Evolutionary conservation across 2,329 filamentous ascomycete species (phyloP).

Genomic region (Alternaria gaisen): DNA sequence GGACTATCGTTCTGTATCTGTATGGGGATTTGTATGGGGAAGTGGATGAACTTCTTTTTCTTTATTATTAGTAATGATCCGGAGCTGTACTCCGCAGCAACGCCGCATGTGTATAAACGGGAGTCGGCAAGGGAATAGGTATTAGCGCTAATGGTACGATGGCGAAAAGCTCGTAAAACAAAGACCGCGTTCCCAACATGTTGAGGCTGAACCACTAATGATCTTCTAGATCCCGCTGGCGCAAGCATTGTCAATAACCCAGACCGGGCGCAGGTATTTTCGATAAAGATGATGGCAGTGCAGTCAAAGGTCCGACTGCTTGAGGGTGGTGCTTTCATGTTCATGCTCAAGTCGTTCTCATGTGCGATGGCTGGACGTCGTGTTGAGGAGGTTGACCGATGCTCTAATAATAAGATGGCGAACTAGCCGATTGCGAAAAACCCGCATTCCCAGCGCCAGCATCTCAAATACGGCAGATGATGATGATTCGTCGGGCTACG

Average conservation of each 20-base stretch:
- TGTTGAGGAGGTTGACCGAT: background rate
- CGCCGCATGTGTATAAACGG: slow-evolving; percentile 1
- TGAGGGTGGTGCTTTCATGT: background rate
- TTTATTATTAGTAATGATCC: slow-evolving; percentile 9
- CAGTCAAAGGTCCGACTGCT: background rate
- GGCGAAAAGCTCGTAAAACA: slow-evolving; percentile 2
- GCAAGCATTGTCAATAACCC: background rate
- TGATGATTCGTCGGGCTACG: background rate
- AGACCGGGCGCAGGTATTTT: background rate
- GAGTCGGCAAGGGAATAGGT: background rate
- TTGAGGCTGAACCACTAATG: background rate
- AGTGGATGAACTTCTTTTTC: slow-evolving; percentile 2
- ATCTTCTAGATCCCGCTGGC: background rate
- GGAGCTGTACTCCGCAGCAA: slow-evolving; percentile 7
- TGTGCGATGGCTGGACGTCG: background rate
- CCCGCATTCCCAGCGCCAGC: background rate
- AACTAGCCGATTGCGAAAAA: background rate
- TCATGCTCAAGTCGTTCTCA: background rate
- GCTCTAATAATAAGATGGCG: slow-evolving; percentile 4
- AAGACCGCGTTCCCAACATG: background rate
- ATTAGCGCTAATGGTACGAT: slow-evolving; percentile 3
- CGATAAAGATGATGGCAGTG: background rate
- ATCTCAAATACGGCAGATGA: background rate
- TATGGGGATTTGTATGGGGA: background rate
- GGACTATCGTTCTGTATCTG: background rate